A percentile compares a stretch with the other conserved stretches of the same genome.
phyloP scores from a whole-genome alignment of 352 stramenopile species.

The Globisporangium cederbergense region DNA sequence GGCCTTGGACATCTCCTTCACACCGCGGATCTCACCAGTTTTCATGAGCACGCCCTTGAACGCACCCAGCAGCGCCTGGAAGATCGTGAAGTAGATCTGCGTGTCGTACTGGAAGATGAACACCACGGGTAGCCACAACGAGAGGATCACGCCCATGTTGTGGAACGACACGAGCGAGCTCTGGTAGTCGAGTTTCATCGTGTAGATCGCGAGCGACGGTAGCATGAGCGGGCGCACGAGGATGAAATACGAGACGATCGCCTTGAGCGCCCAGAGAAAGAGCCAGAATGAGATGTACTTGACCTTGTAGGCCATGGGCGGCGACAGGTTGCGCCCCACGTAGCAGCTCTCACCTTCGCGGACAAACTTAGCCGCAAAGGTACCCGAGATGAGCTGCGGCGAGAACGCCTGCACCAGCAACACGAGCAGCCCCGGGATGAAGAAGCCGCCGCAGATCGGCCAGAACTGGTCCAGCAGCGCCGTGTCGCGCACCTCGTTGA shows the following conservation, averaged over 20 bases:
- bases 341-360: slow-evolving; percentile 73
- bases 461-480: slow-evolving; percentile 41
- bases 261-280: slow-evolving; percentile 52
- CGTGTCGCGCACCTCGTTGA: slow-evolving; percentile 45
- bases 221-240: slow-evolving; percentile 61
- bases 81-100: slow-evolving; percentile 81
- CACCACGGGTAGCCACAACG: slow-evolving; percentile 59
- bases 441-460: slow-evolving; percentile 37
- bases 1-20: slow-evolving; percentile 72
- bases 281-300: slow-evolving; percentile 73
- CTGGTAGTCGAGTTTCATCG: slow-evolving; percentile 64
- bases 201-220: slow-evolving; percentile 68
- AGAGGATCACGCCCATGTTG: slow-evolving; percentile 67
- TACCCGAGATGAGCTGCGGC: slow-evolving; percentile 45
- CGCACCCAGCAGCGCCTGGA: slow-evolving; percentile 57
- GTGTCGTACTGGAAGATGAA: slow-evolving; percentile 82
- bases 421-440: slow-evolving; percentile 46
- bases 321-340: slow-evolving; percentile 60
- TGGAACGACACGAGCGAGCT: slow-evolving; percentile 70
- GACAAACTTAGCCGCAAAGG: slow-evolving; percentile 69
- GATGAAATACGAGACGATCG: slow-evolving; percentile 62
- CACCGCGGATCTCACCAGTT: slow-evolving; percentile 61
- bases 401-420: slow-evolving; percentile 49
- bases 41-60: slow-evolving; percentile 76
- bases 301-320: slow-evolving; percentile 48